A percentile compares a stretch with the other conserved stretches of the same genome.
These are phyloP conservation scores for Amphicarpaea edgeworthii DNA, from an alignment of 306 rosid genomes.

Conservation along the genomic window DNA sequence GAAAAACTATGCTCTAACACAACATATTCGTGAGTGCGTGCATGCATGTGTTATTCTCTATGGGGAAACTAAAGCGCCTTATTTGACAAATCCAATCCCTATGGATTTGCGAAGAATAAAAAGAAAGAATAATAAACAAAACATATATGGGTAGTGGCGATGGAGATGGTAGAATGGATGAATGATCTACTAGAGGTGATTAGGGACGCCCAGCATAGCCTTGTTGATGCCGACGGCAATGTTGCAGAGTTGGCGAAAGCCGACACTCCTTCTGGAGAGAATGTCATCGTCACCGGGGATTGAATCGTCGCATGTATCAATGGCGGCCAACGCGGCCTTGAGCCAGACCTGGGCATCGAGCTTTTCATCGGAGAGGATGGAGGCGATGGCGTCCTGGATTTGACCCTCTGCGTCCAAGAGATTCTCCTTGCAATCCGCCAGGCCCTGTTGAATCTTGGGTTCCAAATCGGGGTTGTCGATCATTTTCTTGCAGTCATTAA, in stretches of 20 bases:
- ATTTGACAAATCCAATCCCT: no score
- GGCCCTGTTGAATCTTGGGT: constrained; percentile 47
- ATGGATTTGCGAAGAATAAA: no score
- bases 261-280: background rate
- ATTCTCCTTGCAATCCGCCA: constrained; percentile 51
- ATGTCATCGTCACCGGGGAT: constrained; percentile 45
- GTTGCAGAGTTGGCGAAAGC: constrained; percentile 48
- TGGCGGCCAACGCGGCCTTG: constrained; percentile 47
- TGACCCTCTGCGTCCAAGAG: constrained; percentile 48
- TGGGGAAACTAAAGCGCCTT: no score
- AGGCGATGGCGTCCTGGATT: constrained; percentile 40
- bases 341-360: constrained; percentile 43
- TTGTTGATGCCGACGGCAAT: constrained; percentile 40
- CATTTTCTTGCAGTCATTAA: constrained; percentile 18
- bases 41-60: no score
- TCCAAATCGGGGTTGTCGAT: constrained; percentile 17
- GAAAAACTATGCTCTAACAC: no score
- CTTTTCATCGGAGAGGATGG: background rate
- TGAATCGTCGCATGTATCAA: constrained; percentile 47
- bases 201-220: constrained; percentile 4
- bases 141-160: no score
- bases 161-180: no score
- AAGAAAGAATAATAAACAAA: no score
- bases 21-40: no score
- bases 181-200: no score